Conservation (phyloP, 2,329 filamentous ascomycete genomes). For the Bipolaris oryzae region DNA sequence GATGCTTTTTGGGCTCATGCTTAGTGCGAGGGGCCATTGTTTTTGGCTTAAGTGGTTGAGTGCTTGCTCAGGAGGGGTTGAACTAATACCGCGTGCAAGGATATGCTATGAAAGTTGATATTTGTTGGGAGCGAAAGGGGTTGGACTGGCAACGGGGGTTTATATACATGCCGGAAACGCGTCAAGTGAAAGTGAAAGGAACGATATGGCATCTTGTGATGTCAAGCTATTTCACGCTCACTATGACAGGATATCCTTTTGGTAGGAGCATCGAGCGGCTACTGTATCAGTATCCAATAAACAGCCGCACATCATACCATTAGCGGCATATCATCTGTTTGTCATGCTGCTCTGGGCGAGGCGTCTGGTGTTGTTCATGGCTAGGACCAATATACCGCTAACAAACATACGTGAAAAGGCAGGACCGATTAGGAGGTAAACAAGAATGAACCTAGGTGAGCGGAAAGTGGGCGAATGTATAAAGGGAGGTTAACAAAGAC, state of each 20-base stretch:
- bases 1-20: neutral
- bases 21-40: conserved; percentile 6
- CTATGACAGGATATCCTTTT: neutral
- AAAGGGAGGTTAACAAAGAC: neutral
- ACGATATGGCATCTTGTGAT: neutral
- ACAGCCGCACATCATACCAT: neutral
- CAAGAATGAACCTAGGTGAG: too few species aligned
- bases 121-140: neutral
- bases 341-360: neutral
- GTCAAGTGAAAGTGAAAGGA: neutral
- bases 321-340: neutral
- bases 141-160: neutral
- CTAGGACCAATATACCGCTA: neutral
- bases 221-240: neutral
- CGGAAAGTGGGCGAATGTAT: too few species aligned
- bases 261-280: neutral
- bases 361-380: neutral
- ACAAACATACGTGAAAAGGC: neutral
- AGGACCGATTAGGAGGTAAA: too few species aligned
- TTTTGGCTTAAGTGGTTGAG: neutral
- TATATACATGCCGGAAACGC: neutral
- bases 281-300: too few species aligned
- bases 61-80: neutral
- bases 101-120: neutral
- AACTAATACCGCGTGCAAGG: neutral